Evolutionary conservation across 176 grass and related monocot species (phyloP).

Genomic region (Oryza officinalis): DNA sequence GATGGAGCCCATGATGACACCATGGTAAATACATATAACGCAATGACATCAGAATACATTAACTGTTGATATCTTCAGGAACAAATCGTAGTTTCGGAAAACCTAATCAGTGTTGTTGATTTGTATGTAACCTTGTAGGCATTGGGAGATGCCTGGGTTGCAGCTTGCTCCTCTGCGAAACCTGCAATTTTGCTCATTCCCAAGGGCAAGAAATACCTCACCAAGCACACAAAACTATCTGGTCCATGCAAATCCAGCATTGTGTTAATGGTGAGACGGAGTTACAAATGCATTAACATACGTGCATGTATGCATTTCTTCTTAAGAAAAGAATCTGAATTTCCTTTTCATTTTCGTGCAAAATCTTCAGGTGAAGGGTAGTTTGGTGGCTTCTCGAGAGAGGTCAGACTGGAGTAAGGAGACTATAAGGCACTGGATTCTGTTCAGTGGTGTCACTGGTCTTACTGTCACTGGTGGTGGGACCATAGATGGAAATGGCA

Average conservation of each 20-base stretch:
- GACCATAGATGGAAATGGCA: slow-evolving; percentile 56
- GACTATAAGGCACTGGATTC: slow-evolving; percentile 42
- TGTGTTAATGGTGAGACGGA: slow-evolving; percentile 46
- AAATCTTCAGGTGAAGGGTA: slow-evolving; percentile 55
- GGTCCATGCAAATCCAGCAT: slow-evolving; percentile 66
- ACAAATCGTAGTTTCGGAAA: background rate
- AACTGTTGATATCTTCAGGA: too few species aligned
- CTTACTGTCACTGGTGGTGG: slow-evolving; percentile 56
- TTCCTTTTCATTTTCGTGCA: background rate
- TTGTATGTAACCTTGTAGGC: slow-evolving; percentile 38
- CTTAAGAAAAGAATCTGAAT: background rate
- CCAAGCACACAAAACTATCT: slow-evolving; percentile 45
- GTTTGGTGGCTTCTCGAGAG: slow-evolving; percentile 52
- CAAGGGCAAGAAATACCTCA: slow-evolving; percentile 43
- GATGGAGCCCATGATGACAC: slow-evolving; percentile 57
- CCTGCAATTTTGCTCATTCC: slow-evolving; percentile 45
- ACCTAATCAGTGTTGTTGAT: background rate
- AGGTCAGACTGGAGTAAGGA: slow-evolving; percentile 34
- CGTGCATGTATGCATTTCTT: background rate
- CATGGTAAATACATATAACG: slow-evolving; percentile 33
- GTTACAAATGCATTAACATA: background rate
- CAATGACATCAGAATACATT: background rate
- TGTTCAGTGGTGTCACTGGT: slow-evolving; percentile 25
- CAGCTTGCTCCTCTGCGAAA: slow-evolving; percentile 54
- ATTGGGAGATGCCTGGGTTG: slow-evolving; percentile 47